These are phyloP conservation scores for Cornus controversa DNA, from an alignment of 148 eudicot genomes.

Conservation along the genomic window DNA sequence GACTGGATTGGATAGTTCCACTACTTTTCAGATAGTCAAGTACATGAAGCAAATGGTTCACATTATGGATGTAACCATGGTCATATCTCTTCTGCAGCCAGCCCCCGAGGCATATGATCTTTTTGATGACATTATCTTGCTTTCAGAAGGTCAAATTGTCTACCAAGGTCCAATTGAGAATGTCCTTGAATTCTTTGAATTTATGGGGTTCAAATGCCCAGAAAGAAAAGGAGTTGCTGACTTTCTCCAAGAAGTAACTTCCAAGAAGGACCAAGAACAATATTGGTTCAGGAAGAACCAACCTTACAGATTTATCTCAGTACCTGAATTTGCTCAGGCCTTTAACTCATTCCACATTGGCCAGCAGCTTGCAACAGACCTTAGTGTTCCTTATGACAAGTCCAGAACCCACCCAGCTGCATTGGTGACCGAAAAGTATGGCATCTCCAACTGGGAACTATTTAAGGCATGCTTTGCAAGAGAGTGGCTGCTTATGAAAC, in stretches of 20 bases:
- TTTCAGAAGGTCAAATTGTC: slow-evolving; percentile 74
- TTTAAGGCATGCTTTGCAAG: slow-evolving; percentile 66
- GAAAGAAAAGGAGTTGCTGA: slow-evolving; percentile 82
- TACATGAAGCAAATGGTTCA: slow-evolving; percentile 74
- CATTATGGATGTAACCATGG: slow-evolving; percentile 61
- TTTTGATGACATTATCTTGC: slow-evolving; percentile 69
- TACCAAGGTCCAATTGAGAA: slow-evolving; percentile 75
- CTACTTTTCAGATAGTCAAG: slow-evolving; percentile 71
- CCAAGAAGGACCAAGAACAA: slow-evolving; percentile 76
- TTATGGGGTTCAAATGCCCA: slow-evolving; percentile 70
- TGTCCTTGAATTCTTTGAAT: slow-evolving; percentile 60
- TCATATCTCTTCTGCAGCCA: slow-evolving; percentile 78
- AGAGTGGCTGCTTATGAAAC: slow-evolving; percentile 76
- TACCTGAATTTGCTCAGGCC: slow-evolving; percentile 45
- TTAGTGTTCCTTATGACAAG: slow-evolving; percentile 57
- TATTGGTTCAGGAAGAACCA: slow-evolving; percentile 53
- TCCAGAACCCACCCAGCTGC: slow-evolving; percentile 60
- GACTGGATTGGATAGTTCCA: slow-evolving; percentile 79
- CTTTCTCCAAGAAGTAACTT: slow-evolving; percentile 85
- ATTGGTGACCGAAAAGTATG: slow-evolving; percentile 54
- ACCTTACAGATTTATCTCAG: slow-evolving; percentile 49
- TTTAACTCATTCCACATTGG: slow-evolving; percentile 57
- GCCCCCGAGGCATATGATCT: slow-evolving; percentile 73
- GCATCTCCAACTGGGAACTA: slow-evolving; percentile 56
- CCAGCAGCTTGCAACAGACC: slow-evolving; percentile 37